These are phyloP conservation scores for Decorospora gaudefroyi DNA, from an alignment of 2,329 filamentous ascomycete genomes.

Conservation along the genomic window DNA sequence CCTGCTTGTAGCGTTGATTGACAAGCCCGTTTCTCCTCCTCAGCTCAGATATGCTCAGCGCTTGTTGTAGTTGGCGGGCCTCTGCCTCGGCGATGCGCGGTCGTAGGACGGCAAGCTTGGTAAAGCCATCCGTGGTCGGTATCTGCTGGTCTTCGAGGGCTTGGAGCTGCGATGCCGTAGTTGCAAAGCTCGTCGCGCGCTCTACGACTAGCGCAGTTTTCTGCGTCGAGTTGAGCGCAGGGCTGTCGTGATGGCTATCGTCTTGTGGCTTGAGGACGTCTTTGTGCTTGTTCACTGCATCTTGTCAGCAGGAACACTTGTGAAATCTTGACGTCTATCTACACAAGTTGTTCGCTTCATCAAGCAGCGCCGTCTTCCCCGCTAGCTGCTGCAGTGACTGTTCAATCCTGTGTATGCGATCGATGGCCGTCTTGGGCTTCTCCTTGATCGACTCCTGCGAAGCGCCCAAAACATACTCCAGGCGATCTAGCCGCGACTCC, in stretches of 20 bases:
- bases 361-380: conserved; percentile 47
- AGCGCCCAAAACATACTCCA: conserved; percentile 52
- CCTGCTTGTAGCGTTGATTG: conserved; percentile 69
- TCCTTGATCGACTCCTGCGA: conserved; percentile 25
- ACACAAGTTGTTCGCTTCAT: conserved; percentile 49
- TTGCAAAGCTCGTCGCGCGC: conserved; percentile 50
- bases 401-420: conserved; percentile 48
- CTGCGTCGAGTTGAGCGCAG: conserved; percentile 29
- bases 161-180: conserved; percentile 51
- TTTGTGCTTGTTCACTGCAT: conserved; percentile 49
- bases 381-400: conserved; percentile 47
- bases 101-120: conserved; percentile 61
- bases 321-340: not conserved
- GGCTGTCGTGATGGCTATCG: conserved; percentile 17
- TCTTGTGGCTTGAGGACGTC: conserved; percentile 43
- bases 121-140: conserved; percentile 51
- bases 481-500: conserved; percentile 51
- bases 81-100: conserved; percentile 67
- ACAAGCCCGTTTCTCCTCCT: conserved; percentile 64
- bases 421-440: conserved; percentile 36
- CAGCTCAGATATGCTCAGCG: conserved; percentile 65
- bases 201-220: conserved; percentile 51
- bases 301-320: conserved; percentile 20
- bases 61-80: conserved; percentile 64
- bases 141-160: conserved; percentile 52